Evolutionary conservation across 495 filamentous ascomycete genomes (phyloP).

Genomic region (Xylona heveae): DNA sequence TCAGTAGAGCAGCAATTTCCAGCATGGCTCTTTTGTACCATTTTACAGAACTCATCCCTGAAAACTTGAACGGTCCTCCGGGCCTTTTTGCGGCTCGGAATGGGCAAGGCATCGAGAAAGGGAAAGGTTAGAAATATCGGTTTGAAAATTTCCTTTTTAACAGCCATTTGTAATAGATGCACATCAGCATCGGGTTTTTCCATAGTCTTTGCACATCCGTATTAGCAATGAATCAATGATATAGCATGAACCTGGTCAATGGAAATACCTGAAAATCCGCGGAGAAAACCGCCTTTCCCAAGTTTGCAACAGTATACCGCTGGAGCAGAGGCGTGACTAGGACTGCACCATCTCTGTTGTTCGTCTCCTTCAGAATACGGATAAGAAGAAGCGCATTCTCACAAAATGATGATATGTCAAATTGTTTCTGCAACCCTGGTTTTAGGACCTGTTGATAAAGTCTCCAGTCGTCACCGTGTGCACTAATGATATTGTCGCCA

Average conservation of each 20-base stretch:
- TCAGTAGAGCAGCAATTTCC: too few relatives aligned
- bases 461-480: conserved; percentile 8
- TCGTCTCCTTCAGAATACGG: conserved; percentile 1
- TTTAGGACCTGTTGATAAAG: conserved; percentile 9
- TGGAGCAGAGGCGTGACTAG: conserved; percentile 6
- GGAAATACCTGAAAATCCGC: conserved; percentile 8
- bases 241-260: background rate
- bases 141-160: conserved; percentile 15
- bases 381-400: conserved; percentile 4
- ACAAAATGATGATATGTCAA: conserved; percentile 1
- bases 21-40: conserved; percentile 8
- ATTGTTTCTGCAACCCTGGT: conserved; percentile 9
- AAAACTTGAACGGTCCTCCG: conserved; percentile 15
- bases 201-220: background rate
- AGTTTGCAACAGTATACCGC: conserved; percentile 6
- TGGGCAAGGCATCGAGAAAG: conserved; percentile 14
- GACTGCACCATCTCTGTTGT: conserved; percentile 1
- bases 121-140: conserved; percentile 21
- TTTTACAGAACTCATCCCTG: conserved; percentile 11
- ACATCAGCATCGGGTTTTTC: conserved; percentile 4
- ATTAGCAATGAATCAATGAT: background rate
- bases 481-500: conserved; percentile 13
- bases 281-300: conserved; percentile 8
- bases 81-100: conserved; percentile 11
- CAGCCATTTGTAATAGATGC: conserved; percentile 3